Conservation (phyloP, 495 filamentous ascomycete genomes). For the Aspergillus taichungensis region DNA sequence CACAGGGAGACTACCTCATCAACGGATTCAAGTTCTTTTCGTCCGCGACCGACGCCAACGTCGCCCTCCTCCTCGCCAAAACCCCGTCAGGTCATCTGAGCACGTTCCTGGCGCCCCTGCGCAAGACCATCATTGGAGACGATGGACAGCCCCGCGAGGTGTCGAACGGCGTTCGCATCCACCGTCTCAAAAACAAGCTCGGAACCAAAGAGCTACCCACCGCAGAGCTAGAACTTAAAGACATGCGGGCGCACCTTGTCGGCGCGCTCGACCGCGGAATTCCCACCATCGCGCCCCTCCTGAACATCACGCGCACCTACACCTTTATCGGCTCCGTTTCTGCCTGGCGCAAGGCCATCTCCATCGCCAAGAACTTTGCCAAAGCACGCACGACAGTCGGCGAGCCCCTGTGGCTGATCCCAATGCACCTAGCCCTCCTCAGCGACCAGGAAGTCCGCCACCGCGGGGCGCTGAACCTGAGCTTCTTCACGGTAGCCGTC, state of each 20-base stretch:
- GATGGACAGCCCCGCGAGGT: slow-evolving; percentile 18
- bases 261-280: slow-evolving; percentile 56
- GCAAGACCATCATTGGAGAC: slow-evolving; percentile 26
- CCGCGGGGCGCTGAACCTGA: slow-evolving; percentile 49
- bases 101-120: slow-evolving; percentile 60
- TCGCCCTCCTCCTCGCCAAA: slow-evolving; percentile 62
- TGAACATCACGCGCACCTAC: slow-evolving; percentile 63
- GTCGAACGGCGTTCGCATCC: slow-evolving; percentile 59
- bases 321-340: slow-evolving; percentile 49
- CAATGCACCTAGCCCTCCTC: slow-evolving; percentile 53
- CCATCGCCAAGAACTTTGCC: slow-evolving; percentile 50
- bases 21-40: slow-evolving; percentile 74
- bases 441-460: slow-evolving; percentile 46
- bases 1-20: slow-evolving; percentile 33
- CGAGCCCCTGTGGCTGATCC: slow-evolving; percentile 43
- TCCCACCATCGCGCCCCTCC: slow-evolving; percentile 53
- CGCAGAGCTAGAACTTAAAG: slow-evolving; percentile 55
- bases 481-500: slow-evolving; percentile 51
- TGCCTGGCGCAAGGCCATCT: slow-evolving; percentile 51
- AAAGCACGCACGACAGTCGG: slow-evolving; percentile 44
- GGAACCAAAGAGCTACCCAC: slow-evolving; percentile 62
- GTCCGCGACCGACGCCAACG: slow-evolving; percentile 61
- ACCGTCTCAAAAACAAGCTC: slow-evolving; percentile 61
- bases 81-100: slow-evolving; percentile 46
- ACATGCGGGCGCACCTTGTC: slow-evolving; percentile 55